Conservation (phyloP, 176 grass and related monocot species). For the Juncus effusus region DNA sequence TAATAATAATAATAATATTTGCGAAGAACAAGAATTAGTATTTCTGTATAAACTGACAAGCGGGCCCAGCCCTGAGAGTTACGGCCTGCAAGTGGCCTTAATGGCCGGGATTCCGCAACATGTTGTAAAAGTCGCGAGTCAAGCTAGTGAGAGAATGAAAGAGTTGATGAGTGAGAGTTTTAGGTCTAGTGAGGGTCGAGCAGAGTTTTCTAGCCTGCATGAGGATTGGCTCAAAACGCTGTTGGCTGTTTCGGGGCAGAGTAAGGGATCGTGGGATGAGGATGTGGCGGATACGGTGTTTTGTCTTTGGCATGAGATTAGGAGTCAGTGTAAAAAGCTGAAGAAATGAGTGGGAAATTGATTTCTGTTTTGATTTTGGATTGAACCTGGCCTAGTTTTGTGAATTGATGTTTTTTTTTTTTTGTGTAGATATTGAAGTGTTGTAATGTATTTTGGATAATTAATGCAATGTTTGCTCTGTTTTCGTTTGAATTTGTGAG, state of each 20-base stretch:
- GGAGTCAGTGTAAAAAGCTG: constrained; percentile 37
- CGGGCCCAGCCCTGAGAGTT: constrained; percentile 82
- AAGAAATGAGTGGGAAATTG: constrained; percentile 9
- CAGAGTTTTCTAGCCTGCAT: constrained; percentile 71
- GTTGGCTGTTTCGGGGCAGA: constrained; percentile 26
- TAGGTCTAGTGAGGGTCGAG: constrained; percentile 62
- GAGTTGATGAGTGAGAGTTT: constrained; percentile 53
- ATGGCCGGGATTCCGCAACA: constrained; percentile 71
- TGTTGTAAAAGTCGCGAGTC: constrained; percentile 45
- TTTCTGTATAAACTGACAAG: constrained; percentile 73
- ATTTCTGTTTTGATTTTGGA: not conserved
- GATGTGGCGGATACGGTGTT: constrained; percentile 61
- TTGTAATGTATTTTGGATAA: not conserved
- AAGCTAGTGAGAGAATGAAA: constrained; percentile 60
- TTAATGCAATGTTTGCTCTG: constrained; percentile 16
- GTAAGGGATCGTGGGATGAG: constrained; percentile 40
- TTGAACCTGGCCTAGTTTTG: constrained; percentile 1
- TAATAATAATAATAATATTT: not conserved
- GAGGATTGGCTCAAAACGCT: constrained; percentile 76
- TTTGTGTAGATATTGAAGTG: not conserved
- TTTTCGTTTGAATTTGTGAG: not conserved
- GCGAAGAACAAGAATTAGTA: constrained; percentile 40
- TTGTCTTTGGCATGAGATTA: constrained; percentile 77
- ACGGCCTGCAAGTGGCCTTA: constrained; percentile 76
- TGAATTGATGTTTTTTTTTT: not conserved